Percentiles rank a stretch among this genome's conserved stretches.
These are phyloP conservation scores for Dactylorhiza incarnata DNA, from an alignment of 106 monocot genomes.

Conservation along the genomic window DNA sequence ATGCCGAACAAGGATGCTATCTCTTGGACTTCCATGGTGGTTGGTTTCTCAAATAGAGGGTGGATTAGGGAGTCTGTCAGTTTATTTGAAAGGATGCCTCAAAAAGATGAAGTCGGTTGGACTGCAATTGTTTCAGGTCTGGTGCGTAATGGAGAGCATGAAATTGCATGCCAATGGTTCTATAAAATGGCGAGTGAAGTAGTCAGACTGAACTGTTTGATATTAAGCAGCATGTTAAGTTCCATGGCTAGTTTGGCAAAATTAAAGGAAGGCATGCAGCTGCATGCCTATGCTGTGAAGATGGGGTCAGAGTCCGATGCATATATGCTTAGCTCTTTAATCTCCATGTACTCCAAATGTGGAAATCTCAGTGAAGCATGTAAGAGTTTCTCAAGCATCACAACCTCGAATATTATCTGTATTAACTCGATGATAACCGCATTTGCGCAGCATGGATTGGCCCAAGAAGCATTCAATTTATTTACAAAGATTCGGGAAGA, in stretches of 20 bases:
- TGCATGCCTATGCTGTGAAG: slow-evolving; percentile 42
- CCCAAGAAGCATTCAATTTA: slow-evolving; percentile 25
- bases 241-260: slow-evolving; percentile 27
- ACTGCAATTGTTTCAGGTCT: slow-evolving; percentile 49
- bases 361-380: slow-evolving; percentile 31
- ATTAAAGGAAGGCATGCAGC: slow-evolving; percentile 31
- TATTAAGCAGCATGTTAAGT: slow-evolving; percentile 42
- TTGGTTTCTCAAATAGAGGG: slow-evolving; percentile 46
- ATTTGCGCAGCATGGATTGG: slow-evolving; percentile 38
- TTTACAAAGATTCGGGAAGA: slow-evolving; percentile 13
- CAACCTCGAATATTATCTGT: slow-evolving; percentile 20
- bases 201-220: slow-evolving; percentile 24
- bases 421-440: slow-evolving; percentile 54
- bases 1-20: slow-evolving; percentile 57
- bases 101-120: slow-evolving; percentile 58
- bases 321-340: slow-evolving; percentile 30
- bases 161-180: slow-evolving; percentile 39
- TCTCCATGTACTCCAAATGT: slow-evolving; percentile 66
- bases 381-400: slow-evolving; percentile 25
- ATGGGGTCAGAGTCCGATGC: slow-evolving; percentile 27
- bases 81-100: slow-evolving; percentile 47
- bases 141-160: slow-evolving; percentile 27
- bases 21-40: slow-evolving; percentile 56
- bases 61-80: slow-evolving; percentile 24
- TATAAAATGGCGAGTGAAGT: slow-evolving; percentile 34